Conservation (phyloP, 371 early-diverging fungal genomes). For the Lichtheimia ramosa region DNA sequence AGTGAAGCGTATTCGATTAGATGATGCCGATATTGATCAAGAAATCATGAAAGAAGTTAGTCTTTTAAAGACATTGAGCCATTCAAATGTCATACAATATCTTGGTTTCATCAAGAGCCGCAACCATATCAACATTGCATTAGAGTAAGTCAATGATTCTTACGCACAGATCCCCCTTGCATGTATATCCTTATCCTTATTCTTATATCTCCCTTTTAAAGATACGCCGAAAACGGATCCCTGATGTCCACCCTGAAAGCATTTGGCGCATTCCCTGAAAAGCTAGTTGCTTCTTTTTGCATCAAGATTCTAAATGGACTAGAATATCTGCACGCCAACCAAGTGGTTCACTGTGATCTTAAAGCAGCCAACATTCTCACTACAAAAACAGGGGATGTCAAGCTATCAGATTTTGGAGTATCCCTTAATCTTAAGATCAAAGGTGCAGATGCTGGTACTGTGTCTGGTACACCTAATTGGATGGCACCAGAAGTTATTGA, state of each 20-base stretch:
- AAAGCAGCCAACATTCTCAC: constrained; percentile 95
- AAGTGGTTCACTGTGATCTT: constrained; percentile 93
- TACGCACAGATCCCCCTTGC: background rate
- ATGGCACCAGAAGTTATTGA: constrained; percentile 97
- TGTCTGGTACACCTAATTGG: constrained; percentile 98
- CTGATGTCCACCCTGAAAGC: constrained; percentile 81
- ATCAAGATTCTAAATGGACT: constrained; percentile 90
- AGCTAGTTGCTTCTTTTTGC: constrained; percentile 86
- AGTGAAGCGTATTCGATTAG: constrained; percentile 78
- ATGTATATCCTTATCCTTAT: background rate
- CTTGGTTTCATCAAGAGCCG: constrained; percentile 75
- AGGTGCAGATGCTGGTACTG: constrained; percentile 64
- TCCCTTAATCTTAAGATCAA: constrained; percentile 78
- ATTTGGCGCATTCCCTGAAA: constrained; percentile 93
- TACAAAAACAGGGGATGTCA: constrained; percentile 90
- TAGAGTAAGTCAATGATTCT: constrained; percentile 69
- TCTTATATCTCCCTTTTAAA: constrained; percentile 1
- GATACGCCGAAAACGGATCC: constrained; percentile 92
- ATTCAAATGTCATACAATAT: constrained; percentile 86
- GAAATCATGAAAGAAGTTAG: constrained; percentile 75
- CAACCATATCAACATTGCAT: constrained; percentile 75
- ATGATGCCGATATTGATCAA: constrained; percentile 48
- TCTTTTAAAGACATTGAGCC: constrained; percentile 68
- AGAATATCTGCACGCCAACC: constrained; percentile 86
- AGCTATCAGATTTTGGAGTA: constrained; percentile 95